phyloP scores from a whole-genome alignment of 1,284 basidiomycete species.

The Violaceomyces palustris region DNA sequence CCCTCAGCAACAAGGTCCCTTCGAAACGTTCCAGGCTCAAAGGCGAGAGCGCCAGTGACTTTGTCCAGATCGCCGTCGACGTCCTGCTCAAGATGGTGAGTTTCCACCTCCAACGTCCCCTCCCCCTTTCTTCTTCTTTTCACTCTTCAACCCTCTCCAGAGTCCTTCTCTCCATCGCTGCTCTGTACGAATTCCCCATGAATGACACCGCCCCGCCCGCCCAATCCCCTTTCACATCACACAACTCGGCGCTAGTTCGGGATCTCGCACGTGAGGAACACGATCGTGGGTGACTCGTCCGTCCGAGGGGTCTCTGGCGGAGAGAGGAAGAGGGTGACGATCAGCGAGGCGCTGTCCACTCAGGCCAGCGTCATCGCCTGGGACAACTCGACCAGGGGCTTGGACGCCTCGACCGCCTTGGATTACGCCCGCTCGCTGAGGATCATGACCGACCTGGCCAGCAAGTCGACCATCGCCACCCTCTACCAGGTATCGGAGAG shows the following conservation, averaged over 20 bases:
- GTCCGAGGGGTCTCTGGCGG: slow-evolving; percentile 43
- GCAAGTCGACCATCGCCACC: slow-evolving; percentile 38
- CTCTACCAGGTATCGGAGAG: slow-evolving; percentile 42
- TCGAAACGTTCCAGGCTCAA: slow-evolving; percentile 11
- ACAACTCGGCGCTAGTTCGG: too few relatives aligned
- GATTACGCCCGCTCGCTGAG: slow-evolving; percentile 39
- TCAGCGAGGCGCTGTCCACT: slow-evolving; percentile 34
- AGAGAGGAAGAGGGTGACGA: slow-evolving; percentile 40
- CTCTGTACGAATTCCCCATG: too few relatives aligned
- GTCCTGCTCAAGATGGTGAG: slow-evolving; percentile 41
- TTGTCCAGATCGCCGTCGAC: slow-evolving; percentile 34
- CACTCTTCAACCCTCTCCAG: too few relatives aligned
- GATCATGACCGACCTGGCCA: slow-evolving; percentile 41
- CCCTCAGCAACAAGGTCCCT: slow-evolving; percentile 36
- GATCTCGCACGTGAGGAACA: slow-evolving; percentile 42
- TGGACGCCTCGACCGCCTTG: slow-evolving; percentile 41
- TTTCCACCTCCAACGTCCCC: too few relatives aligned
- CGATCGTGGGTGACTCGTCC: slow-evolving; percentile 40
- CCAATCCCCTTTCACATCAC: not conserved
- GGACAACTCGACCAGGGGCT: slow-evolving; percentile 42
- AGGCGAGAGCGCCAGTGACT: slow-evolving; percentile 21
- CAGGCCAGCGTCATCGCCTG: slow-evolving; percentile 28
- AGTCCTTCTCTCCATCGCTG: too few relatives aligned
- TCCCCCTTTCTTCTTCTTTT: too few relatives aligned
- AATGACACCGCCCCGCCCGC: not conserved